Evolutionary conservation across 2,329 filamentous ascomycete species (phyloP).

Genomic region (Sporothrix curviconia): DNA sequence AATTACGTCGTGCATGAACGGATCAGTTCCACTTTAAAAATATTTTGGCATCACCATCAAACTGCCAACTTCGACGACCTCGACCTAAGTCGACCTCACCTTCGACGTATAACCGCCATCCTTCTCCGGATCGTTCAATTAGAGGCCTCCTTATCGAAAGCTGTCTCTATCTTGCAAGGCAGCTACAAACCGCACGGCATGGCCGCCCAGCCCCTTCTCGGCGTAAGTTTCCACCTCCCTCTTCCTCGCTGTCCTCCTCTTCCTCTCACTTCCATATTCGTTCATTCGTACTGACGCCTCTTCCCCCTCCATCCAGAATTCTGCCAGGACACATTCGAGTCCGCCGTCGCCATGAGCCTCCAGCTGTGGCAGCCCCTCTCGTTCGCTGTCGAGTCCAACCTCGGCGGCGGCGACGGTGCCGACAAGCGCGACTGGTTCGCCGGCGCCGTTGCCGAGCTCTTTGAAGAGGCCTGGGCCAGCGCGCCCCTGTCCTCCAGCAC

Average conservation of each 20-base stretch:
- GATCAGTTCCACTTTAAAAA: constrained; percentile 14
- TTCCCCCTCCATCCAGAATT: constrained; percentile 34
- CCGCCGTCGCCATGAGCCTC: constrained; percentile 76
- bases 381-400: constrained; percentile 77
- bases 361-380: constrained; percentile 84
- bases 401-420: constrained; percentile 74
- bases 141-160: too few relatives aligned
- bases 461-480: constrained; percentile 35
- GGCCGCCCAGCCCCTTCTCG: constrained; percentile 9
- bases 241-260: neutral
- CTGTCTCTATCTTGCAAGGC: too few relatives aligned
- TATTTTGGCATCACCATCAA: neutral
- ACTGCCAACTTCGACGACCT: neutral
- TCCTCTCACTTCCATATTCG: neutral
- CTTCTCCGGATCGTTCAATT: too few relatives aligned
- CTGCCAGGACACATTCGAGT: constrained; percentile 67
- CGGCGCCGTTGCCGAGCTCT: constrained; percentile 75
- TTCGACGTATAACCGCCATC: too few relatives aligned
- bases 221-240: neutral
- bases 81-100: too few relatives aligned
- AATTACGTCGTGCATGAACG: too few relatives aligned
- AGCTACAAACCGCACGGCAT: neutral
- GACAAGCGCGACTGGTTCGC: constrained; percentile 98
- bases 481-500: constrained; percentile 21
- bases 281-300: neutral